Conservation (phyloP, 257 asterid species). For the Solanum pimpinellifolium region DNA sequence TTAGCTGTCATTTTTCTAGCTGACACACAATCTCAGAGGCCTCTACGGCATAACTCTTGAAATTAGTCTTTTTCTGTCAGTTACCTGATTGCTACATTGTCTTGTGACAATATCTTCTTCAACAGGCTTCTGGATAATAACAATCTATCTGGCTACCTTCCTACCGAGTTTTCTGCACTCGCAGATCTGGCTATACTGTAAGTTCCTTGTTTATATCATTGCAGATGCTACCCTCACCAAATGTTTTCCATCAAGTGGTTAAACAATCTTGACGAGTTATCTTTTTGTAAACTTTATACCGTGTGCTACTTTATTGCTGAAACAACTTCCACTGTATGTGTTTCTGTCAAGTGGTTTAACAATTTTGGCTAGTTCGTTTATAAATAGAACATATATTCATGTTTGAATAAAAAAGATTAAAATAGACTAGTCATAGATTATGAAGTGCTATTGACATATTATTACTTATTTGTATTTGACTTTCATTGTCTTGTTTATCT, state of each 20-base stretch:
- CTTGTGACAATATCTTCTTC: neutral
- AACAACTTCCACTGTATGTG: neutral
- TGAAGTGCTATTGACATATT: neutral
- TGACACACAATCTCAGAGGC: neutral
- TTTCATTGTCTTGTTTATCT: neutral
- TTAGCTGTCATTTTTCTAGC: neutral
- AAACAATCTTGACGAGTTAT: neutral
- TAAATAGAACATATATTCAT: neutral
- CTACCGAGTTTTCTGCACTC: constrained; percentile 20
- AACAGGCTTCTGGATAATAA: constrained; percentile 50
- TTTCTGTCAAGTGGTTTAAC: neutral
- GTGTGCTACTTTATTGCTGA: neutral
- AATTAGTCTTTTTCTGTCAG: neutral
- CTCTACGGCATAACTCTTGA: neutral
- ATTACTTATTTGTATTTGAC: neutral
- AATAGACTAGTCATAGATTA: neutral
- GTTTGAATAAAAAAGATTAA: neutral
- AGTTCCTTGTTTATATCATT: constrained; percentile 6
- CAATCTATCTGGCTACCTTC: constrained; percentile 57
- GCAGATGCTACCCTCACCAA: neutral
- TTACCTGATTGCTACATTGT: neutral
- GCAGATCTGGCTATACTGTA: constrained; percentile 22
- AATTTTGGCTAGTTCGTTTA: neutral
- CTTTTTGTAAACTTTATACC: neutral
- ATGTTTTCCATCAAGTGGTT: neutral